A percentile compares a stretch with the other conserved stretches of the same genome.
Conservation (phyloP, 306 rosid genomes). For the Quercus ilex region DNA sequence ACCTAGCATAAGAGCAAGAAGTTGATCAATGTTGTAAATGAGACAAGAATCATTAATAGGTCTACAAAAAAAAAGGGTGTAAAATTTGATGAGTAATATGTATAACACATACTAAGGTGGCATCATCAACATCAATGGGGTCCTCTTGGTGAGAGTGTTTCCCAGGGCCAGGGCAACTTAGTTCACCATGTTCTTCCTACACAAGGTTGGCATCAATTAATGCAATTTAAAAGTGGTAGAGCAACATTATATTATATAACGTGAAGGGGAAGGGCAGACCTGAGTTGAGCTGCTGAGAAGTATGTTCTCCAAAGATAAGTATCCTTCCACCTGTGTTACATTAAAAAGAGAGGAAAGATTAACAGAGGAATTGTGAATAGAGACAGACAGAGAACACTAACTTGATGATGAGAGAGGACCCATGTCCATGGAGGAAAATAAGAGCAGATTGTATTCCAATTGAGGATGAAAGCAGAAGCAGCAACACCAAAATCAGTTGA, state of each 20-base stretch:
- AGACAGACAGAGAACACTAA: background rate
- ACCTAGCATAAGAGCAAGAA: slow-evolving; percentile 41
- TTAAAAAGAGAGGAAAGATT: no score
- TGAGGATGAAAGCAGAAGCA: slow-evolving; percentile 49
- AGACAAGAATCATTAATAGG: background rate
- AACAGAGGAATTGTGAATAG: background rate
- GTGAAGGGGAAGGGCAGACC: slow-evolving; percentile 16
- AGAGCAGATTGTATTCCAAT: slow-evolving; percentile 52
- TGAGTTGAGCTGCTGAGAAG: slow-evolving; percentile 28
- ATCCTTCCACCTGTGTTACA: slow-evolving; percentile 49
- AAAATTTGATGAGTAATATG: background rate
- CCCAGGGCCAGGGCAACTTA: slow-evolving; percentile 24
- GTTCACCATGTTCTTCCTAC: slow-evolving; percentile 34
- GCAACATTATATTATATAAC: background rate
- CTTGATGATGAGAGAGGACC: slow-evolving; percentile 43
- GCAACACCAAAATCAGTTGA: slow-evolving; percentile 47
- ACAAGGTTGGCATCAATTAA: slow-evolving; percentile 7
- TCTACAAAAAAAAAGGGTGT: background rate
- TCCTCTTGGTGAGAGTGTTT: slow-evolving; percentile 38
- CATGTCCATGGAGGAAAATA: slow-evolving; percentile 66
- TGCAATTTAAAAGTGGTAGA: background rate
- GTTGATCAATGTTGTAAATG: background rate
- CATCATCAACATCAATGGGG: slow-evolving; percentile 51
- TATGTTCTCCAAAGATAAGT: slow-evolving; percentile 60
- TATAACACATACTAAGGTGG: slow-evolving; percentile 56